Evolutionary conservation across 2,329 filamentous ascomycete species (phyloP).

Genomic region (Esteya vermicola): DNA sequence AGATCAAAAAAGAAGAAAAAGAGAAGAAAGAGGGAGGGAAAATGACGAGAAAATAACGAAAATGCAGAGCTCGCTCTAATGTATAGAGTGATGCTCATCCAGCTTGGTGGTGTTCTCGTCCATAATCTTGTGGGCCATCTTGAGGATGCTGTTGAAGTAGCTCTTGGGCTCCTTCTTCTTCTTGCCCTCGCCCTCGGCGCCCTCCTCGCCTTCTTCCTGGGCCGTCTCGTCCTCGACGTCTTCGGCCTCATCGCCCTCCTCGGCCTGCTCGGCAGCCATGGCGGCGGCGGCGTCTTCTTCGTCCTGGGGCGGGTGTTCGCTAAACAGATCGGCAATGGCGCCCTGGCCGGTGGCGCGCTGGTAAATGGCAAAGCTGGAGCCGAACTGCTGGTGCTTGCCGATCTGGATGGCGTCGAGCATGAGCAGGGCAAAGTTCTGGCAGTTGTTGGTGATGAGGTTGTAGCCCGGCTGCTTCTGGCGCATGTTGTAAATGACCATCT

Average conservation of each 20-base stretch:
- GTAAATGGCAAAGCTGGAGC: slow-evolving; percentile 38
- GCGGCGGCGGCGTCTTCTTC: slow-evolving; percentile 11
- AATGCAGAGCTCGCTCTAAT: background rate
- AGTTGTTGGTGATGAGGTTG: slow-evolving; percentile 46
- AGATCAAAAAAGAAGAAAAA: background rate
- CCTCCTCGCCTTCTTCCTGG: slow-evolving; percentile 13
- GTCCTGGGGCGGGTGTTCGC: background rate
- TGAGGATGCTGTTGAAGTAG: slow-evolving; percentile 25
- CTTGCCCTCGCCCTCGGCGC: slow-evolving; percentile 5
- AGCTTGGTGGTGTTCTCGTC: slow-evolving; percentile 37
- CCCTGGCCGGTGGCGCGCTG: slow-evolving; percentile 33
- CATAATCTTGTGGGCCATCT: slow-evolving; percentile 37
- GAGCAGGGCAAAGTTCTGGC: slow-evolving; percentile 39
- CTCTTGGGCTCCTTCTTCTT: slow-evolving; percentile 10
- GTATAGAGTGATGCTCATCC: slow-evolving; percentile 21
- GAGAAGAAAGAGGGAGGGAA: background rate
- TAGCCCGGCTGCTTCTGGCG: slow-evolving; percentile 33
- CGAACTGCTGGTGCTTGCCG: slow-evolving; percentile 34
- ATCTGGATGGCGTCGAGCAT: slow-evolving; percentile 40
- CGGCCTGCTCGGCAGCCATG: slow-evolving; percentile 16
- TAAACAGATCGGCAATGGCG: slow-evolving; percentile 35
- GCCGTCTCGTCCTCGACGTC: slow-evolving; percentile 13
- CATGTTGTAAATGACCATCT: slow-evolving; percentile 38
- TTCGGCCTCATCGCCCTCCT: slow-evolving; percentile 13
- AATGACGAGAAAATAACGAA: background rate